Evolutionary conservation across 1,284 basidiomycete genomes (phyloP).

Genomic region (Xerocomus nothofagi): DNA sequence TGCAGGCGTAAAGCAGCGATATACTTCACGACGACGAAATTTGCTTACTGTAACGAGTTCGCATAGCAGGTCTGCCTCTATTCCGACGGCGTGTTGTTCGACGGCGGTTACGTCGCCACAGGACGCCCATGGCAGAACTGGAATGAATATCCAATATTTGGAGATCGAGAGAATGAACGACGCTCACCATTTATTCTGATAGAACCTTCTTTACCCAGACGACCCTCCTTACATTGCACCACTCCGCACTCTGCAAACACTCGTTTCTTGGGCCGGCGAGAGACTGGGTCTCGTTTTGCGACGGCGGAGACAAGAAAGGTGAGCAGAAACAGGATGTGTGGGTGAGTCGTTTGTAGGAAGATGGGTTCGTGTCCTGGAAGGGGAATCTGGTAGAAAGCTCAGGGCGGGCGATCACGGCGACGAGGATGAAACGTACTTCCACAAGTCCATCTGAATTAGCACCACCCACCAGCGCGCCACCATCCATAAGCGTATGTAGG

Average conservation of each 20-base stretch:
- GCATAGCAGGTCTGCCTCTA: constrained; percentile 68
- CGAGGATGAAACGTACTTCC: constrained; percentile 39
- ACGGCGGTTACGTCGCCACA: constrained; percentile 49
- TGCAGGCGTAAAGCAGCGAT: background rate
- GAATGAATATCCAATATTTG: background rate
- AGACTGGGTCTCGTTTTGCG: constrained; percentile 69
- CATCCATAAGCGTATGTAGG: constrained; percentile 63
- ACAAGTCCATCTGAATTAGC: constrained; percentile 48
- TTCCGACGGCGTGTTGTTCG: constrained; percentile 51
- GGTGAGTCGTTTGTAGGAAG: constrained; percentile 61
- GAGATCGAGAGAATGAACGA: background rate
- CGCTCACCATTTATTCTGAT: constrained; percentile 28
- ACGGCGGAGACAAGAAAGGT: constrained; percentile 64
- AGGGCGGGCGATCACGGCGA: constrained; percentile 6
- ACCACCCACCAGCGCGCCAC: constrained; percentile 47
- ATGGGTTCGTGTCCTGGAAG: constrained; percentile 44
- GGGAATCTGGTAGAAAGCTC: constrained; percentile 32
- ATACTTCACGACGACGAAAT: background rate
- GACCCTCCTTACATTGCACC: constrained; percentile 31
- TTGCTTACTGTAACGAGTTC: constrained; percentile 59
- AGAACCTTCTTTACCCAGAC: constrained; percentile 14
- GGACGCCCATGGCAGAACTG: constrained; percentile 48
- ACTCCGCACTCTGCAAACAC: constrained; percentile 67
- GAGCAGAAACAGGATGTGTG: constrained; percentile 59
- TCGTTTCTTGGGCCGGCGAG: constrained; percentile 67